Evolutionary conservation across 2,329 filamentous ascomycete genomes (phyloP).

Genomic region (Neofusicoccum cordaticola): DNA sequence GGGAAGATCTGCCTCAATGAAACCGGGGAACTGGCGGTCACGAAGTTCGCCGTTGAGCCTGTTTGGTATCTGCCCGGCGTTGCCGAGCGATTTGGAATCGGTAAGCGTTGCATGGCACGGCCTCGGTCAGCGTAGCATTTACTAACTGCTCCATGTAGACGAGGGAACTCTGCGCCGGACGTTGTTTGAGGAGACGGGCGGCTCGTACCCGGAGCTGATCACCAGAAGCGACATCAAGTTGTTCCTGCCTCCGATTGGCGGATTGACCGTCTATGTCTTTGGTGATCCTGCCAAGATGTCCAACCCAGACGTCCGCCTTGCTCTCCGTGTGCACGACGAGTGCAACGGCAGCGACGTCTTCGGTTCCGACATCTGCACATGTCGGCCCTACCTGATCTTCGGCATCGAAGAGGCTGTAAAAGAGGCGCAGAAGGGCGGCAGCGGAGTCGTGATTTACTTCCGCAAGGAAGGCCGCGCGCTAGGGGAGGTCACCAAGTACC

Average conservation of each 20-base stretch:
- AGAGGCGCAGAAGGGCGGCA: slow-evolving; percentile 90
- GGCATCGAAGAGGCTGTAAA: slow-evolving; percentile 97
- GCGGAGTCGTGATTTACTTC: slow-evolving; percentile 97
- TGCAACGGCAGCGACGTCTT: slow-evolving; percentile 98
- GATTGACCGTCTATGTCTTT: slow-evolving; percentile 94
- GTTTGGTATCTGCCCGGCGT: slow-evolving; percentile 62
- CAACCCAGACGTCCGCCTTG: slow-evolving; percentile 75
- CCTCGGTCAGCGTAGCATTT: neutral
- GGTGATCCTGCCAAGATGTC: slow-evolving; percentile 93
- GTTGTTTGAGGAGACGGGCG: slow-evolving; percentile 92
- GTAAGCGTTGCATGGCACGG: slow-evolving; percentile 38
- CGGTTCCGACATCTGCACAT: slow-evolving; percentile 96
- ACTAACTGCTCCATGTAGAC: slow-evolving; percentile 48
- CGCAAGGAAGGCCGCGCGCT: slow-evolving; percentile 93
- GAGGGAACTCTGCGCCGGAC: slow-evolving; percentile 82
- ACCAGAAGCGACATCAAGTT: slow-evolving; percentile 92
- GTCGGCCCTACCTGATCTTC: slow-evolving; percentile 91
- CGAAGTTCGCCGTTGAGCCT: slow-evolving; percentile 95
- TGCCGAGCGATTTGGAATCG: slow-evolving; percentile 88
- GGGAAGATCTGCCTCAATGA: slow-evolving; percentile 87
- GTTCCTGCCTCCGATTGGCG: slow-evolving; percentile 92
- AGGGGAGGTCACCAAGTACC: slow-evolving; percentile 88
- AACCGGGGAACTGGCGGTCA: slow-evolving; percentile 84
- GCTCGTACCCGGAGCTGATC: slow-evolving; percentile 94
- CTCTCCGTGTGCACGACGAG: slow-evolving; percentile 80